Conservation (phyloP, 140 eudicot species). For the Stevia rebaudiana region DNA sequence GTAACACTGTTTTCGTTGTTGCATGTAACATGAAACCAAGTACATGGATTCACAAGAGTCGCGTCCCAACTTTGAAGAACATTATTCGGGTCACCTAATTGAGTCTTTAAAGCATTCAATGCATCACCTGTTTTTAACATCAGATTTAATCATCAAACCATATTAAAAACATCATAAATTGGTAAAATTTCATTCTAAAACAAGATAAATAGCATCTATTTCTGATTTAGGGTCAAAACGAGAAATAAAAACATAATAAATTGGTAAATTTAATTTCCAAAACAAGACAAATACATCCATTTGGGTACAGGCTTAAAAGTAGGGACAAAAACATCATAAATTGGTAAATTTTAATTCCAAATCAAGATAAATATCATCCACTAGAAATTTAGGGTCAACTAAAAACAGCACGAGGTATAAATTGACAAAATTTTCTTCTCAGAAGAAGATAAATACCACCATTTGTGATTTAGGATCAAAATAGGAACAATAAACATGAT, state of each 20-base stretch:
- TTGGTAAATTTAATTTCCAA: background rate
- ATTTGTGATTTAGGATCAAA: background rate
- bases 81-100: constrained; percentile 77
- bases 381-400: background rate
- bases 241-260: background rate
- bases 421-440: background rate
- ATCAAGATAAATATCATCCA: constrained; percentile 1
- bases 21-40: constrained; percentile 93
- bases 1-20: constrained; percentile 74
- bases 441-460: background rate
- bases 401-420: background rate
- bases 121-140: constrained; percentile 66
- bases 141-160: constrained; percentile 14
- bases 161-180: constrained; percentile 14
- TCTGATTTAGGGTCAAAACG: background rate
- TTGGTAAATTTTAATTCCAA: background rate
- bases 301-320: background rate
- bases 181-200: background rate
- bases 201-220: background rate
- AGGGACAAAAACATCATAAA: background rate
- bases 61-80: constrained; percentile 97
- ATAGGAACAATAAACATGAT: constrained; percentile 5
- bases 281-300: background rate
- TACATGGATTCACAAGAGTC: constrained; percentile 89
- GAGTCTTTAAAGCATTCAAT: constrained; percentile 62